Percentiles rank a stretch among this genome's conserved stretches.
Conservation (phyloP, 139 green algal genomes). For the Edaphochlamys debaryana region DNA sequence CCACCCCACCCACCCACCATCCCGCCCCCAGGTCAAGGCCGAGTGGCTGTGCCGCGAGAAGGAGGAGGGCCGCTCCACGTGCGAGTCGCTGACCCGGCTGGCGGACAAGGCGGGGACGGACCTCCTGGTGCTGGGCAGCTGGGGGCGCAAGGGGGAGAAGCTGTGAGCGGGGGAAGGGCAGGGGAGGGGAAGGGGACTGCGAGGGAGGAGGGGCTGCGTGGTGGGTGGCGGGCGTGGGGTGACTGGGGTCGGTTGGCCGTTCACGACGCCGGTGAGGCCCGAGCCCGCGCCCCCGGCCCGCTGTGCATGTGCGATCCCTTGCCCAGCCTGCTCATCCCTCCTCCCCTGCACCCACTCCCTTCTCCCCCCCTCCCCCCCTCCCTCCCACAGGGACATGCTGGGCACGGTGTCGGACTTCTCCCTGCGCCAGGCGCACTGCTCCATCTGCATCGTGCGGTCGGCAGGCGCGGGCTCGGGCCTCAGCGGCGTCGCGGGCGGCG, state of each 20-base stretch:
- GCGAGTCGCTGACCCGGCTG: constrained; percentile 53
- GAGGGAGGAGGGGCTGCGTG: neutral
- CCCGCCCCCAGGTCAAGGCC: constrained; percentile 10
- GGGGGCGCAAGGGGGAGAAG: constrained; percentile 65
- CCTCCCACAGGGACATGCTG: constrained; percentile 59
- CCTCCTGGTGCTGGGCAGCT: constrained; percentile 64
- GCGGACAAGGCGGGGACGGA: constrained; percentile 41
- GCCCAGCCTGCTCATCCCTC: too few species aligned
- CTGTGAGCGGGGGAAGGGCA: constrained; percentile 47
- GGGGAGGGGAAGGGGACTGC: neutral
- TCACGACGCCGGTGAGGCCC: too few species aligned
- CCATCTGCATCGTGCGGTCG: constrained; percentile 57
- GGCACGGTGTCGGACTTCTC: constrained; percentile 64
- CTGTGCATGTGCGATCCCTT: too few species aligned
- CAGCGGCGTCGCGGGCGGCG: neutral
- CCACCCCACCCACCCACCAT: too few species aligned
- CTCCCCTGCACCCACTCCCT: too few species aligned
- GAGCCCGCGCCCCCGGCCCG: neutral
- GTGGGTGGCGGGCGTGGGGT: neutral
- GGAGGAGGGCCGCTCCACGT: constrained; percentile 52
- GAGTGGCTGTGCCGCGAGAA: constrained; percentile 66
- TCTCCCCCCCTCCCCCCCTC: neutral
- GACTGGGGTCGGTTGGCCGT: too few species aligned
- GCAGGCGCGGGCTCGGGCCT: constrained; percentile 20
- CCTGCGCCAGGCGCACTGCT: constrained; percentile 50